Evolutionary conservation across 129 eudicot genomes (phyloP).

Genomic region (Helichrysum umbraculigerum): DNA sequence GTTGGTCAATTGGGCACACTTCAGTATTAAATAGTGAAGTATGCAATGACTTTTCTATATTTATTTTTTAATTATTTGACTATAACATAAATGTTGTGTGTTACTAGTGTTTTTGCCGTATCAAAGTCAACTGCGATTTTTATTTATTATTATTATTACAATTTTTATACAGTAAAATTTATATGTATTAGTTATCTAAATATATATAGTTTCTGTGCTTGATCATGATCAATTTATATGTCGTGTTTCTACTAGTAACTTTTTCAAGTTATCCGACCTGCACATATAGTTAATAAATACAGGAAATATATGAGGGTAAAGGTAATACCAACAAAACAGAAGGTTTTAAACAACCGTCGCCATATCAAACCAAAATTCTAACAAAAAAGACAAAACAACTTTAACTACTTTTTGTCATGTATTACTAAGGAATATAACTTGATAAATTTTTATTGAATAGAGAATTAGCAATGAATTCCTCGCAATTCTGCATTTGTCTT

Average conservation of each 20-base stretch:
- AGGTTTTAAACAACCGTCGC: no score
- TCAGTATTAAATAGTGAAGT: not conserved
- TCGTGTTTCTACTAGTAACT: no score
- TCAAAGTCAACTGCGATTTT: not conserved
- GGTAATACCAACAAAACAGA: no score
- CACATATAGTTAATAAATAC: no score
- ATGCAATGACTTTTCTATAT: conserved; percentile 4
- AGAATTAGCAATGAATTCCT: not conserved
- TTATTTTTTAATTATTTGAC: not conserved
- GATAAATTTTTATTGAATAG: not conserved
- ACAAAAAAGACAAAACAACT: not conserved
- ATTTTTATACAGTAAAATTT: no score
- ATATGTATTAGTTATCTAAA: no score
- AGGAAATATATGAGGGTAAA: no score
- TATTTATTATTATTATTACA: no score
- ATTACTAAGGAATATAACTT: not conserved
- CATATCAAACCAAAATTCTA: not conserved
- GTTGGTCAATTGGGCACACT: not conserved
- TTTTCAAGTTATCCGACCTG: no score
- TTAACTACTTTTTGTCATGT: not conserved
- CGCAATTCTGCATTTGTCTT: not conserved
- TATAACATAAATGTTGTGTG: not conserved
- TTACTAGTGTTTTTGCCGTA: not conserved
- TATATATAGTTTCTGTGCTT: no score
- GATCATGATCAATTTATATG: no score